phyloP scores from a whole-genome alignment of 306 rosid genomes.

The Medicago truncatula region MtrunA17r5.0-ANR NC_053048.1:2542001-2542500 shows the following conservation, averaged over 20 bases:
- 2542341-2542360: conserved; percentile 14
- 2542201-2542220: conserved; percentile 59
- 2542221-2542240: conserved; percentile 48
- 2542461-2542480: too few relatives aligned
- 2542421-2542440: too few relatives aligned
- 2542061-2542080: conserved; percentile 22
- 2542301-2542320: conserved; percentile 55
- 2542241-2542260: conserved; percentile 57
- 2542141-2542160: conserved; percentile 28
- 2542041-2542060: background rate
- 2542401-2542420: too few relatives aligned
- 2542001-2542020: background rate
- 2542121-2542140: background rate
- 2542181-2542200: conserved; percentile 67
- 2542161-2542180: conserved; percentile 26
- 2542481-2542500: too few relatives aligned
- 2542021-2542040: conserved; percentile 15
- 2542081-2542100: conserved; percentile 2
- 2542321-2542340: conserved; percentile 68
- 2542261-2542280: conserved; percentile 44
- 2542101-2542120: background rate
- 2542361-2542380: background rate
- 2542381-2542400: too few relatives aligned
- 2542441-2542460: too few relatives aligned
- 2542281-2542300: conserved; percentile 37